These are phyloP conservation scores for Lactarius deliciosus DNA, from an alignment of 768 basidiomycete species.

Conservation along the genomic window DNA sequence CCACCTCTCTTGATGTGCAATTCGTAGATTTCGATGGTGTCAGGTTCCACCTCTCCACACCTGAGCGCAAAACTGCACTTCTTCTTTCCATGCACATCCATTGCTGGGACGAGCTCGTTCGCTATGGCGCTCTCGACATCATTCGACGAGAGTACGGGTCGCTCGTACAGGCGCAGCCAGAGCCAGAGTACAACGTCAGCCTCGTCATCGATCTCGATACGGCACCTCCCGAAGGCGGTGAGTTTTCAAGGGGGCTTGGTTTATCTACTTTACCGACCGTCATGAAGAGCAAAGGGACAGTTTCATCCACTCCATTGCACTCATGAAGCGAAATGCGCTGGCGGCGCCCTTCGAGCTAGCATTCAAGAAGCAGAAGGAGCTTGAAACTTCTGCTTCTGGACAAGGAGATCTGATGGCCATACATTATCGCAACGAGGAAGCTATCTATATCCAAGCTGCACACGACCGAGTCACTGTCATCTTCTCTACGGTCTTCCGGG, in stretches of 20 bases:
- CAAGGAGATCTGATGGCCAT: slow-evolving; percentile 88
- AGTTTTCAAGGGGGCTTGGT: slow-evolving; percentile 31
- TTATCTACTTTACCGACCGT: slow-evolving; percentile 8
- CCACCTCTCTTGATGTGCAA: slow-evolving; percentile 86
- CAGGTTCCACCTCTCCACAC: slow-evolving; percentile 89
- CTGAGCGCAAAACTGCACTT: slow-evolving; percentile 76
- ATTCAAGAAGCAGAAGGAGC: slow-evolving; percentile 76
- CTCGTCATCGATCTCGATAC: slow-evolving; percentile 86
- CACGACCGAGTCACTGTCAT: slow-evolving; percentile 96
- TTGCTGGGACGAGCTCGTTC: slow-evolving; percentile 92
- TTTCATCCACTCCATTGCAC: slow-evolving; percentile 76
- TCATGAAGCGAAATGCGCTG: slow-evolving; percentile 90
- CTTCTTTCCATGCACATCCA: slow-evolving; percentile 95
- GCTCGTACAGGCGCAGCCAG: slow-evolving; percentile 62
- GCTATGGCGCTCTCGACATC: slow-evolving; percentile 81
- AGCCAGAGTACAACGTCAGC: slow-evolving; percentile 88
- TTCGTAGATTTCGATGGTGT: slow-evolving; percentile 99
- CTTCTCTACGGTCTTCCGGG: slow-evolving; percentile 94
- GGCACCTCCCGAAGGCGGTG: slow-evolving; percentile 78
- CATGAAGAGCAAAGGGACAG: slow-evolving; percentile 70
- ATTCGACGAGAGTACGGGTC: slow-evolving; percentile 81
- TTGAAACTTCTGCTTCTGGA: slow-evolving; percentile 68
- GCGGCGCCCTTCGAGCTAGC: slow-evolving; percentile 93
- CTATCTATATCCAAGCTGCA: slow-evolving; percentile 91
- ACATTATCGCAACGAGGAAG: slow-evolving; percentile 95